A percentile compares a stretch with the other conserved stretches of the same genome.
phyloP scores from a whole-genome alignment of 2,329 filamentous ascomycete genomes.

The Penicillium sclerotiorum region DNA sequence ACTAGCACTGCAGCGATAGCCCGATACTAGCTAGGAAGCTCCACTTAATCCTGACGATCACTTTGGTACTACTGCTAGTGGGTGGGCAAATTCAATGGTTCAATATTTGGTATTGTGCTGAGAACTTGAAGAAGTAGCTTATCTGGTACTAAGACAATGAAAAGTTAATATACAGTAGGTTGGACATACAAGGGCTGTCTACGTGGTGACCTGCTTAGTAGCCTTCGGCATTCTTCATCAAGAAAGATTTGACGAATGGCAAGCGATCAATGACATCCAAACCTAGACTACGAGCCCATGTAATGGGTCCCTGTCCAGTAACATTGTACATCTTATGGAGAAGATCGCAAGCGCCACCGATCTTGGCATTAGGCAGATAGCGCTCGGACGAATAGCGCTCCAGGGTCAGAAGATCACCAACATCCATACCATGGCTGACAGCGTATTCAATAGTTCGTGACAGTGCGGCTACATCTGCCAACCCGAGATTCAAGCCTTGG shows the following conservation, averaged over 20 bases:
- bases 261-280: conserved; percentile 74
- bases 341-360: conserved; percentile 80
- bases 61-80: too few species aligned
- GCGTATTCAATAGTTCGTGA: conserved; percentile 74
- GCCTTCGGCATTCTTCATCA: conserved; percentile 71
- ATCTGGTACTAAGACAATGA: not conserved
- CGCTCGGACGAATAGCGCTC: conserved; percentile 80
- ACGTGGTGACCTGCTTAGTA: conserved; percentile 16
- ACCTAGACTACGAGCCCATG: conserved; percentile 76
- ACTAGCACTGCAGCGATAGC: too few species aligned
- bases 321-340: conserved; percentile 90
- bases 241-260: conserved; percentile 74
- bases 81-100: too few species aligned
- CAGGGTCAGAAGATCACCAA: conserved; percentile 75
- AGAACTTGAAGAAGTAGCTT: too few species aligned
- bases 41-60: too few species aligned
- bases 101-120: too few species aligned
- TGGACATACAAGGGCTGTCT: too few species aligned
- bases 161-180: conserved; percentile 24
- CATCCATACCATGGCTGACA: conserved; percentile 80
- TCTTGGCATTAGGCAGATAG: conserved; percentile 79
- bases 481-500: conserved; percentile 90
- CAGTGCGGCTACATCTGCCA: conserved; percentile 83
- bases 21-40: too few species aligned
- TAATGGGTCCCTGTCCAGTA: conserved; percentile 70